Conservation (phyloP, 352 stramenopile genomes). For the Phytophthora nicotianae region DNA sequence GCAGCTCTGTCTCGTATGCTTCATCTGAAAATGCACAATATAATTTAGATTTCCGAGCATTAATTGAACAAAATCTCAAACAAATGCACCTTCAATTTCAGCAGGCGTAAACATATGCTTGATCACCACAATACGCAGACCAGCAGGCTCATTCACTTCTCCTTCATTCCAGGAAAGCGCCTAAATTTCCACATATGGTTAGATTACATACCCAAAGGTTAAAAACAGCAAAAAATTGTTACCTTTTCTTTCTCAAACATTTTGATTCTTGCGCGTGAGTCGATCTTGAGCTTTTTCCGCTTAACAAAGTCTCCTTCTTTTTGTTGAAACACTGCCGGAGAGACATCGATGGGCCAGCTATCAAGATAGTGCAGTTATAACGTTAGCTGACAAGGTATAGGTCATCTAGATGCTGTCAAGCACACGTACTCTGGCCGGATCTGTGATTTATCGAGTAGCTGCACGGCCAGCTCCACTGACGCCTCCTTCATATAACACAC, state of each 20-base stretch:
- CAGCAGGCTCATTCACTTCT: constrained; percentile 90
- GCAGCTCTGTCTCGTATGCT: constrained; percentile 71
- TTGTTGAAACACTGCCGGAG: constrained; percentile 88
- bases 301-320: constrained; percentile 83
- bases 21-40: constrained; percentile 43
- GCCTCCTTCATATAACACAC: constrained; percentile 96
- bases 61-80: background rate
- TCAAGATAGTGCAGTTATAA: constrained; percentile 9
- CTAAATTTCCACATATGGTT: constrained; percentile 18
- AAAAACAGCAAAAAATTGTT: background rate
- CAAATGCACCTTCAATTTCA: constrained; percentile 75
- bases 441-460: constrained; percentile 92
- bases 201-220: no score
- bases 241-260: constrained; percentile 88
- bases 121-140: constrained; percentile 96
- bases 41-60: background rate
- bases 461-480: constrained; percentile 94
- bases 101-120: constrained; percentile 95
- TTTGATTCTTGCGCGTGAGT: constrained; percentile 87
- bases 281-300: constrained; percentile 81
- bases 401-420: background rate
- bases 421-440: constrained; percentile 78
- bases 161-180: constrained; percentile 96
- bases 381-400: background rate
- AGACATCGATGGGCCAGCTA: constrained; percentile 77